These are phyloP conservation scores for Mycena olivaceomarginata DNA, from an alignment of 768 basidiomycete genomes.

Conservation along the genomic window DNA sequence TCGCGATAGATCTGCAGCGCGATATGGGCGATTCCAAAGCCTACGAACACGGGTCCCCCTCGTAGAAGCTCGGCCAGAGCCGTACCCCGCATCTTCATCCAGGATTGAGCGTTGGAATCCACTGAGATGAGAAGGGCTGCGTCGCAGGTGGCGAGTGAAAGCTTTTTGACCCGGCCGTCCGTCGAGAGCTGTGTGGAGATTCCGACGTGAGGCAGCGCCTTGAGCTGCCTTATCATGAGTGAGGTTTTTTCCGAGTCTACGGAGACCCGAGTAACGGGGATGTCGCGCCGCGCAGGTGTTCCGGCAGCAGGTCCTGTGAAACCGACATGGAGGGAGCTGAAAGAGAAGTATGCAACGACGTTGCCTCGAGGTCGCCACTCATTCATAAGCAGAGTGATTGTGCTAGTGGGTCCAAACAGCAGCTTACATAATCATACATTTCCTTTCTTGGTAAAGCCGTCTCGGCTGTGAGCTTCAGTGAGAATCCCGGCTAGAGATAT, in stretches of 20 bases:
- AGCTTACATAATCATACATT: too few relatives aligned
- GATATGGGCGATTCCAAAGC: conserved; percentile 22
- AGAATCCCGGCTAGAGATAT: too few relatives aligned
- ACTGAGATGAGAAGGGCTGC: conserved; percentile 9
- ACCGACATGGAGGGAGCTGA: conserved; percentile 21
- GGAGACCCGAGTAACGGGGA: conserved; percentile 25
- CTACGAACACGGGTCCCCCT: conserved; percentile 19
- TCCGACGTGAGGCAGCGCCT: conserved; percentile 1
- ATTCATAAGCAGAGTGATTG: too few relatives aligned
- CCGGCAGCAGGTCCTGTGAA: conserved; percentile 26
- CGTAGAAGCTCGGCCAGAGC: conserved; percentile 4
- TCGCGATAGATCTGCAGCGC: conserved; percentile 30
- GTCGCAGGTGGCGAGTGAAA: conserved; percentile 19
- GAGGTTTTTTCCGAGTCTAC: conserved; percentile 7
- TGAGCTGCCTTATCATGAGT: background rate
- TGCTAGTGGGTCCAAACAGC: too few relatives aligned
- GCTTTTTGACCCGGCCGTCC: conserved; percentile 20
- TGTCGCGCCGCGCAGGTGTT: conserved; percentile 14
- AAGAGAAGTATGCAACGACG: background rate
- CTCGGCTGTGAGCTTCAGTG: too few relatives aligned
- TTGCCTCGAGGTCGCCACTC: too few relatives aligned
- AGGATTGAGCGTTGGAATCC: conserved; percentile 13
- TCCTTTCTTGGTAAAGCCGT: too few relatives aligned
- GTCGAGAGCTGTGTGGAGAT: conserved; percentile 25
- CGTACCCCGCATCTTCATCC: background rate